Evolutionary conservation across 768 basidiomycete species (phyloP).

Genomic region (Pulveroboletus sp.): DNA sequence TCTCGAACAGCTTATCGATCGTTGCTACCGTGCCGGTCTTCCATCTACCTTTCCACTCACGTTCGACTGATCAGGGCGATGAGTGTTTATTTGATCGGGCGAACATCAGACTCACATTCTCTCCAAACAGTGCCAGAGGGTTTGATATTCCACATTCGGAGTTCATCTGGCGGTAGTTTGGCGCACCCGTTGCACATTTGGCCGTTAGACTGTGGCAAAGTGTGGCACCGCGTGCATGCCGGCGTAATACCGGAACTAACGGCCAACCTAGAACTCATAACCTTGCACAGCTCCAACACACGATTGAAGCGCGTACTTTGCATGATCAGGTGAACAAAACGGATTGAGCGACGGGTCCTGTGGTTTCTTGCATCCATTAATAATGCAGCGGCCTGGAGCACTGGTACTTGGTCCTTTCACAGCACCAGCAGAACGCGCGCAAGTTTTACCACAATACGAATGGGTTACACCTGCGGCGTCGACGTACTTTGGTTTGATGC

Average conservation of each 20-base stretch:
- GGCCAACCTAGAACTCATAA: constrained; percentile 41
- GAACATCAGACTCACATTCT: constrained; percentile 41
- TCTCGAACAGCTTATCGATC: constrained; percentile 58
- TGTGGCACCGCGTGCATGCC: constrained; percentile 48
- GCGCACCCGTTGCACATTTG: constrained; percentile 51
- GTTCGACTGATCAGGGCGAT: constrained; percentile 44
- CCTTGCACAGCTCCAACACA: constrained; percentile 4
- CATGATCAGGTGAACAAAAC: constrained; percentile 61
- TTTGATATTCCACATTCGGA: constrained; percentile 48
- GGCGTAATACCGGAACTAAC: constrained; percentile 48
- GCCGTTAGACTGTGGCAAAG: constrained; percentile 44
- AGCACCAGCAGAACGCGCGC: constrained; percentile 41
- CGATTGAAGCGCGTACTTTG: constrained; percentile 39
- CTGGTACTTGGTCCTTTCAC: constrained; percentile 33
- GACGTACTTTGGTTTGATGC: constrained; percentile 59
- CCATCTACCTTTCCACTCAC: constrained; percentile 48
- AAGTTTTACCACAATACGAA: constrained; percentile 60
- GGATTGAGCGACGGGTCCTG: constrained; percentile 48
- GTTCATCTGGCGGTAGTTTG: constrained; percentile 39
- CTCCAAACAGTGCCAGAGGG: constrained; percentile 47
- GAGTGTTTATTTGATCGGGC: constrained; percentile 15
- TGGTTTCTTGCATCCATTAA: constrained; percentile 51
- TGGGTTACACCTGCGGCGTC: constrained; percentile 55
- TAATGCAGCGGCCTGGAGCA: constrained; percentile 39
- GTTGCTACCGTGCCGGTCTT: constrained; percentile 32